Conservation (phyloP, 129 eudicot genomes). For the Escallonia herrerae region DNA sequence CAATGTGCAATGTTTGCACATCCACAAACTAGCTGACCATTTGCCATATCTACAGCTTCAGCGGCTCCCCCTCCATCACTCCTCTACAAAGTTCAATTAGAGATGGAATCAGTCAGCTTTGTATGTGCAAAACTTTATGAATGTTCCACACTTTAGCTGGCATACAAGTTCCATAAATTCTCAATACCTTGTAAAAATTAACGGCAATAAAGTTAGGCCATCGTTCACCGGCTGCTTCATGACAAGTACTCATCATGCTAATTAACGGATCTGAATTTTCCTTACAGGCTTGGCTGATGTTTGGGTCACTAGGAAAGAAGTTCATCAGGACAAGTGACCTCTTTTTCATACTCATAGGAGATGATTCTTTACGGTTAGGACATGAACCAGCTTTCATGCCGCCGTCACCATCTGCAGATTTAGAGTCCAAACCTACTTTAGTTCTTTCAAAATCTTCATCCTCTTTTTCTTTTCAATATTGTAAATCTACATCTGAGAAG, state of each 20-base stretch:
- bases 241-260: conserved; percentile 73
- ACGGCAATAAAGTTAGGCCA: conserved; percentile 96
- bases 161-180: background rate
- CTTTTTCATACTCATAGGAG: conserved; percentile 58
- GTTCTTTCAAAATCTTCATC: background rate
- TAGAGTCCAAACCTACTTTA: conserved; percentile 2
- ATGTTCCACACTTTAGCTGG: background rate
- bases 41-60: conserved; percentile 82
- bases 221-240: conserved; percentile 50
- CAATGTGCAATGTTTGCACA: conserved; percentile 54
- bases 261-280: conserved; percentile 75
- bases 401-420: conserved; percentile 78
- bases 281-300: conserved; percentile 72
- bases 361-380: conserved; percentile 91
- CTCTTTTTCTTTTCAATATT: background rate
- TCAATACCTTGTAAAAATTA: conserved; percentile 80
- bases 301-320: conserved; percentile 70
- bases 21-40: conserved; percentile 83
- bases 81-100: conserved; percentile 39
- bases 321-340: conserved; percentile 80
- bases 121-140: background rate
- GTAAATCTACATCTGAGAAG: background rate
- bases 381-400: conserved; percentile 77
- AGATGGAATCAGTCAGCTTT: too few species aligned
- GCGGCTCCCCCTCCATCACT: conserved; percentile 97